Evolutionary conservation across 2,329 filamentous ascomycete genomes (phyloP), one percentile per base, ranked within the genome.

Genomic region (Daldinia sp.): DNA sequence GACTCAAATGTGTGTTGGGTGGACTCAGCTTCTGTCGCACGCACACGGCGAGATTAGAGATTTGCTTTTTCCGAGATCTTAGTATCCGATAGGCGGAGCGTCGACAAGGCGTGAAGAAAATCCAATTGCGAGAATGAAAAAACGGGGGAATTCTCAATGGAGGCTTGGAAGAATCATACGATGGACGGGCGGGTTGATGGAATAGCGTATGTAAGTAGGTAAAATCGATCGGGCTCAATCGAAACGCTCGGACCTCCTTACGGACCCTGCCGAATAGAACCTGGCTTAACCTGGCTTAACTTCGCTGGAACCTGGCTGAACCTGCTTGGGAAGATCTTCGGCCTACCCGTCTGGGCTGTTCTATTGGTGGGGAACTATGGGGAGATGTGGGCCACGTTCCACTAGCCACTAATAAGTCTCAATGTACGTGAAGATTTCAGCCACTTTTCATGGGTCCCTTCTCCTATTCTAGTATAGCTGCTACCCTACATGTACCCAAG

Each of bases 211-310:
- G 10, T 43, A 43, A 25, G 39, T 45, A 45, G 27, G 39, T 23
- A 30, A 50, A 50, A 66, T 63, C 63, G 67, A 69, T 69, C 65
- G 65, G 67, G 66, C 56, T 69, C 55, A 66, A 64, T 64, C 66
- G 58, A 55, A 17, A 54, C 57, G 58, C 61, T 57, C 45, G 57
- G 61, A 51, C 50, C 60, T 58, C 39, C 25, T 37, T 48, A 49
- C 43, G 55, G 25, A 27, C 50, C 53, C 27, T 58, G 13, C 37
- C 50, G 29, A 25, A 5, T 48, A 13, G 23, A 29, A 29, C 21
- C 25, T 47, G 23, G 32, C 32, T 25, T 5, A 45, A 45, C 39
- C 39, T 45, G 39, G 39, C 13, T 45, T 11, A 45, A 45, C 39
- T 13, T 27, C n/a, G n/a, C n/a, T n/a, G n/a, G 11, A 45, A 45